Conservation (phyloP, 352 stramenopile genomes). For the Phytophthora rubi region DNA sequence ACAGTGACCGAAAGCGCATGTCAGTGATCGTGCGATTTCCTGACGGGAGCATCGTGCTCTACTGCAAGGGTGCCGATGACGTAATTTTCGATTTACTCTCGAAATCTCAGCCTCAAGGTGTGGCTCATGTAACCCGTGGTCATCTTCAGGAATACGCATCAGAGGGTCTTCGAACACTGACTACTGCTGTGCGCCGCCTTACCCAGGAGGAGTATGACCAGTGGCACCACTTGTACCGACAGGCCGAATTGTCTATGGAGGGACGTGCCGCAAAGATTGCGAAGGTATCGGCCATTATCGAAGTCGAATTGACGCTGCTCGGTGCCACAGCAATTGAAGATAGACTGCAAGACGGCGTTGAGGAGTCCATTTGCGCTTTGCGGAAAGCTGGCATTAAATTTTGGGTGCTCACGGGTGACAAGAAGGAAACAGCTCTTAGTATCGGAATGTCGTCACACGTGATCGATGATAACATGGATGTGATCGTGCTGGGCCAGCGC, state of each 20-base stretch:
- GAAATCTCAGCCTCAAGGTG: slow-evolving; percentile 73
- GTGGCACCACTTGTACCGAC: slow-evolving; percentile 73
- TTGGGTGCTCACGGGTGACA: slow-evolving; percentile 95
- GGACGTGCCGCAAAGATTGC: slow-evolving; percentile 77
- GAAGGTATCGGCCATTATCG: slow-evolving; percentile 79
- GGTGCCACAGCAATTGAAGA: slow-evolving; percentile 94
- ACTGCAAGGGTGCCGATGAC: slow-evolving; percentile 88
- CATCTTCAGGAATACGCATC: slow-evolving; percentile 88
- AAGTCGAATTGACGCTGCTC: slow-evolving; percentile 87
- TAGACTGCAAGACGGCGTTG: slow-evolving; percentile 92
- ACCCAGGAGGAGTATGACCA: slow-evolving; percentile 74
- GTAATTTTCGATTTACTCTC: slow-evolving; percentile 79
- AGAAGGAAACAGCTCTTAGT: slow-evolving; percentile 88
- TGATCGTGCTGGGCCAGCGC: slow-evolving; percentile 84
- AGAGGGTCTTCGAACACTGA: slow-evolving; percentile 78
- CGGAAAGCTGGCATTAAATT: slow-evolving; percentile 95
- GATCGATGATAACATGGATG: slow-evolving; percentile 91
- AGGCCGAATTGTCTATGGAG: slow-evolving; percentile 81
- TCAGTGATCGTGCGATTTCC: slow-evolving; percentile 94
- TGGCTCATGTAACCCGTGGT: slow-evolving; percentile 78
- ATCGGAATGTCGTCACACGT: slow-evolving; percentile 91
- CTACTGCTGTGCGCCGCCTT: slow-evolving; percentile 74
- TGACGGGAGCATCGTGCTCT: slow-evolving; percentile 74
- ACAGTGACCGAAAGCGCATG: slow-evolving; percentile 98
- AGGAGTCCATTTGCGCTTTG: slow-evolving; percentile 93